Evolutionary conservation across 1,284 basidiomycete species (phyloP), one percentile per base, ranked within the genome.

Genomic region (Cystobasidium sp.): DNA sequence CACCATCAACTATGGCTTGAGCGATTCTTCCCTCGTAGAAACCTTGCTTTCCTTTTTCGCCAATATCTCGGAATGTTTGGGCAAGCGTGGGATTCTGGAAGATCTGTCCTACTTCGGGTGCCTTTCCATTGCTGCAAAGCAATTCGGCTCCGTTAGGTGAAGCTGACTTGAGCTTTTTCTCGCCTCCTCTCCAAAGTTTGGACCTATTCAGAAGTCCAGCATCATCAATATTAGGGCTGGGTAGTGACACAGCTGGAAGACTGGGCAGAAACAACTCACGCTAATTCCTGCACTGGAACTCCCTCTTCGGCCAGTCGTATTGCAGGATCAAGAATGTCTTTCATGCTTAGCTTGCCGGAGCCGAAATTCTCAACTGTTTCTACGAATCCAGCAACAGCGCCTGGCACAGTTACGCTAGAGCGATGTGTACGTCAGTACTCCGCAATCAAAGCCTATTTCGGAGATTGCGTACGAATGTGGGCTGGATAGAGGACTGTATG

Each of bases 11-110:
- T 74, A 97, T 94, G 0, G 91, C 91, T 81, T 95, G 85, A 0
- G 95, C 95, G 24, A 97, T 84, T 6, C 91, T 85, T 1, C 95
- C 96, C 80, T 89, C 91, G 84, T 98, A 98, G 82, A 94, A 98
- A 0, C 94, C 96, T 68, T 91, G 88, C 78, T 91, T 93, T 5
- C 95, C 95, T 46, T 92, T 84, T 73, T 88, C 87, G 0, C 88
- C 92, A 7, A 97, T 84, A 59, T 88, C 86, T 68, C 89, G 87
- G 84, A 97, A 94, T 0, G 93, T 96, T 78, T 86, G 84, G 0
- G 91, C 95, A 7, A 98, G 87, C 78, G 88, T 90, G 0, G 93
- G 89, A 66, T 83, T 81, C 70, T 64, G 77, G 75, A 70, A 76
- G 44, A 84, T 70, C 77, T 84, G 81, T 44, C 83, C 83, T 1